These are phyloP conservation scores for Acanthochlamys bracteata DNA, from an alignment of 106 monocot genomes.

Conservation along the genomic window DNA sequence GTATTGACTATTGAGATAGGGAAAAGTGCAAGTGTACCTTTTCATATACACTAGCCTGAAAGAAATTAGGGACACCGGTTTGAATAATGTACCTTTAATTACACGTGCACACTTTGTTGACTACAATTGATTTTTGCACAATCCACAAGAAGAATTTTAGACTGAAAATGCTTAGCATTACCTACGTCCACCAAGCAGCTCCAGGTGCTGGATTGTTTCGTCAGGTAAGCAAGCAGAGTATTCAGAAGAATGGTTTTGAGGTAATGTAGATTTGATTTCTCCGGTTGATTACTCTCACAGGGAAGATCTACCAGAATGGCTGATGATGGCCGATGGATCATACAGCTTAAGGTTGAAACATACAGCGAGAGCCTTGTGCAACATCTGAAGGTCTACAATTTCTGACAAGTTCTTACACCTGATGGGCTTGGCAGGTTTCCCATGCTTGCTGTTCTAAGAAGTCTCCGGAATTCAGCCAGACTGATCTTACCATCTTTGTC, in stretches of 20 bases:
- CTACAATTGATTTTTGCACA: not conserved
- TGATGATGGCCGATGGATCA: not conserved
- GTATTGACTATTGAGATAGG: not conserved
- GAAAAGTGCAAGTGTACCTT: not conserved
- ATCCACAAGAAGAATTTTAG: not conserved
- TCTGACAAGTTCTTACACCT: conserved; percentile 13
- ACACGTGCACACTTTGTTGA: not conserved
- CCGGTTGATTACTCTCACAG: no score
- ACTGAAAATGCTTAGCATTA: not conserved
- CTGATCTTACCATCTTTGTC: conserved; percentile 97
- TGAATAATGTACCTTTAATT: not conserved
- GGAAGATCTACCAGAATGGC: no score
- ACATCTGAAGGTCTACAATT: conserved; percentile 2
- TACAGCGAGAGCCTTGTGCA: not conserved
- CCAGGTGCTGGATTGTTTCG: not conserved
- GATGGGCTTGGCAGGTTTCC: conserved; percentile 38
- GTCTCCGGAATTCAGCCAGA: conserved; percentile 72
- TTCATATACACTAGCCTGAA: not conserved
- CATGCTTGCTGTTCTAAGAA: conserved; percentile 81
- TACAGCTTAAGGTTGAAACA: not conserved
- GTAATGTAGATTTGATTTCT: no score
- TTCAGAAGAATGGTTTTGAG: no score
- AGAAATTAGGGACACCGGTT: not conserved
- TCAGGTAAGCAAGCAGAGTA: no score
- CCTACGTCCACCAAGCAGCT: not conserved